A percentile compares a stretch with the other conserved stretches of the same genome.
Evolutionary conservation across 805 yeast species (phyloP).

Genomic region (Cyberlindnera amylophila): DNA sequence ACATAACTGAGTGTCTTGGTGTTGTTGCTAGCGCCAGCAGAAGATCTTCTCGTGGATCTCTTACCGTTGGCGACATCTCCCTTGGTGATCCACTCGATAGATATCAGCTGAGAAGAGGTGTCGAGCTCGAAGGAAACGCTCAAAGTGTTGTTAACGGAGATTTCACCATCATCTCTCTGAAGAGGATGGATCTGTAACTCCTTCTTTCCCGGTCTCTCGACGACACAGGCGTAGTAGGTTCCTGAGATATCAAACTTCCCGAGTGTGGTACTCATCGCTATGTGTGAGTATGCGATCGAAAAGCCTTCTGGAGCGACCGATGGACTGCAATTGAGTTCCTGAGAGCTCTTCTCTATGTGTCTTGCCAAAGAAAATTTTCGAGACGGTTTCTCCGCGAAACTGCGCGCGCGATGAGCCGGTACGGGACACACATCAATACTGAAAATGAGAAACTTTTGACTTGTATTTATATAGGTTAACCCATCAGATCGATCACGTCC

Average conservation of each 20-base stretch:
- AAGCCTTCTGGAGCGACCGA: not conserved
- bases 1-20: constrained; percentile 24
- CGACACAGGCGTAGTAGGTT: constrained; percentile 34
- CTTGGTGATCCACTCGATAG: constrained; percentile 35
- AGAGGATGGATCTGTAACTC: constrained; percentile 42
- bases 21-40: constrained; percentile 9
- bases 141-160: constrained; percentile 20
- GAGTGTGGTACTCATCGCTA: constrained; percentile 6
- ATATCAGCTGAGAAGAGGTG: constrained; percentile 34
- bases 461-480: constrained; percentile 9
- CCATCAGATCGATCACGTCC: constrained; percentile 26
- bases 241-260: constrained; percentile 30
- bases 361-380: constrained; percentile 13
- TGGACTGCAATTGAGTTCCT: not conserved
- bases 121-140: constrained; percentile 38
- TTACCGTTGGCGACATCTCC: constrained; percentile 15
- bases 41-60: constrained; percentile 28
- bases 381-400: constrained; percentile 4
- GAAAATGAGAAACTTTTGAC: not conserved
- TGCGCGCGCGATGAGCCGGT: constrained; percentile 16
- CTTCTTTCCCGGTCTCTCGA: constrained; percentile 41
- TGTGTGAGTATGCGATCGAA: not conserved
- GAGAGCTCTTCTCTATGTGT: not conserved
- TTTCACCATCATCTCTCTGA: constrained; percentile 18
- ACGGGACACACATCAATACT: constrained; percentile 7